Conservation (phyloP, 352 stramenopile genomes). For the Aphanomyces cochlioides region DNA sequence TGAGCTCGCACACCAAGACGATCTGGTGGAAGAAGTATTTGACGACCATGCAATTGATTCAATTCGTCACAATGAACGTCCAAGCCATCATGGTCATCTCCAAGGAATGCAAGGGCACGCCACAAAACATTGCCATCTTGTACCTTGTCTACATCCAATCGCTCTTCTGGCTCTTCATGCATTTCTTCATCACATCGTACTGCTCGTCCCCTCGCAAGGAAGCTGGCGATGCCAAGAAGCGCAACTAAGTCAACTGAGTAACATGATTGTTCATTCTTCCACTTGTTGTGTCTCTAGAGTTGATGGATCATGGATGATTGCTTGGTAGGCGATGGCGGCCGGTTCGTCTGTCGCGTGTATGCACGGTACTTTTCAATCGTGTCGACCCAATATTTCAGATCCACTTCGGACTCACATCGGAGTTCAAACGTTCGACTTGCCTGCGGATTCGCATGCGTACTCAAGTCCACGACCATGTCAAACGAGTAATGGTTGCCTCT, state of each 20-base stretch:
- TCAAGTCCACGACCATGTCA: conserved; percentile 64
- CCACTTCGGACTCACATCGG: conserved; percentile 51
- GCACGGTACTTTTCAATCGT: conserved; percentile 61
- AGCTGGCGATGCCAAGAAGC: conserved; percentile 27
- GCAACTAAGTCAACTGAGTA: conserved; percentile 27
- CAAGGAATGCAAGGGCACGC: conserved; percentile 85
- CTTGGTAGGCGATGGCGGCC: not conserved
- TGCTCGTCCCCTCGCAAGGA: conserved; percentile 37
- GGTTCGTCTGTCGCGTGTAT: not conserved
- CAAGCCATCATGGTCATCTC: conserved; percentile 71
- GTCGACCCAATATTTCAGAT: conserved; percentile 62
- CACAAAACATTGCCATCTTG: conserved; percentile 69
- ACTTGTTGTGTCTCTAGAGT: too few relatives aligned
- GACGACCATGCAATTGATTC: conserved; percentile 93
- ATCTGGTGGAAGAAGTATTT: conserved; percentile 98
- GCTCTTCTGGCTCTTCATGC: conserved; percentile 94
- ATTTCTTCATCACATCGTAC: conserved; percentile 97
- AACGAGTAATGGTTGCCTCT: conserved; percentile 50
- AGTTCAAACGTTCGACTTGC: conserved; percentile 65
- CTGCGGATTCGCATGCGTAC: conserved; percentile 55
- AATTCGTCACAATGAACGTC: conserved; percentile 89
- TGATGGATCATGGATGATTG: too few relatives aligned
- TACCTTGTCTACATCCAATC: conserved; percentile 96
- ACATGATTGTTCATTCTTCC: too few relatives aligned
- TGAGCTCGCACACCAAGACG: conserved; percentile 94